These are phyloP conservation scores for Penicillium decumbens DNA, from an alignment of 2,329 filamentous ascomycete genomes.

Conservation along the genomic window DNA sequence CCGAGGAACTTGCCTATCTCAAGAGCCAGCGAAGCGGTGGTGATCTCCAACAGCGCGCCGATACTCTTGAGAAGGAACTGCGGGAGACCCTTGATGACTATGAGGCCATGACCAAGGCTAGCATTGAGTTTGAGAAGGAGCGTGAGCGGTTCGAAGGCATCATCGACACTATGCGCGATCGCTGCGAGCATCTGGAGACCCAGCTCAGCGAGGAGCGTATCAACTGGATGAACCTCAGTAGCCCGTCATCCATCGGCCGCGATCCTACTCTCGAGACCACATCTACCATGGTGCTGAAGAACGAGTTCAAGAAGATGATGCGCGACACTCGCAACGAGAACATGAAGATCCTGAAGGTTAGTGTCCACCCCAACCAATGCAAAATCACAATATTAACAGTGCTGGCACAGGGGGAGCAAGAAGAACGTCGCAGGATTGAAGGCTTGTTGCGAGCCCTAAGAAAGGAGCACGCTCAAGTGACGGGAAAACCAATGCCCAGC, in stretches of 20 bases:
- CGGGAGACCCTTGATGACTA: constrained; percentile 65
- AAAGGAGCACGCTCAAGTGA: constrained; percentile 38
- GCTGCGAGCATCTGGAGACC: constrained; percentile 59
- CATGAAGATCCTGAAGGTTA: constrained; percentile 60
- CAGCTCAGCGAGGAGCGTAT: constrained; percentile 65
- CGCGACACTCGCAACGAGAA: constrained; percentile 64
- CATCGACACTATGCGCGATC: constrained; percentile 61
- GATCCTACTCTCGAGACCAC: constrained; percentile 52
- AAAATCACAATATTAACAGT: constrained; percentile 14
- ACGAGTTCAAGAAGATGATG: constrained; percentile 80
- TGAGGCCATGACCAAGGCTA: constrained; percentile 64
- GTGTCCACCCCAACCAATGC: constrained; percentile 25
- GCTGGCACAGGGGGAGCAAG: constrained; percentile 59
- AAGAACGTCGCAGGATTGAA: constrained; percentile 65
- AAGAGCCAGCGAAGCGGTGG: constrained; percentile 35
- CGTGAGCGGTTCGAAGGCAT: constrained; percentile 59
- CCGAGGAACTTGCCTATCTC: constrained; percentile 46
- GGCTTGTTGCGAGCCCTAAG: constrained; percentile 52
- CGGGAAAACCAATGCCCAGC: constrained; percentile 32
- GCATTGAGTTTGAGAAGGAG: constrained; percentile 67
- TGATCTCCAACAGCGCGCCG: constrained; percentile 46
- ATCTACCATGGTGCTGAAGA: constrained; percentile 64
- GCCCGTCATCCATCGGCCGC: constrained; percentile 43
- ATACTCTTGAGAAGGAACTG: constrained; percentile 60
- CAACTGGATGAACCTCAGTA: constrained; percentile 59